A percentile compares a stretch with the other conserved stretches of the same genome.
These are phyloP conservation scores for Paraglomus brasilianum DNA, from an alignment of 192 early-diverging fungal genomes.

Conservation along the genomic window DNA sequence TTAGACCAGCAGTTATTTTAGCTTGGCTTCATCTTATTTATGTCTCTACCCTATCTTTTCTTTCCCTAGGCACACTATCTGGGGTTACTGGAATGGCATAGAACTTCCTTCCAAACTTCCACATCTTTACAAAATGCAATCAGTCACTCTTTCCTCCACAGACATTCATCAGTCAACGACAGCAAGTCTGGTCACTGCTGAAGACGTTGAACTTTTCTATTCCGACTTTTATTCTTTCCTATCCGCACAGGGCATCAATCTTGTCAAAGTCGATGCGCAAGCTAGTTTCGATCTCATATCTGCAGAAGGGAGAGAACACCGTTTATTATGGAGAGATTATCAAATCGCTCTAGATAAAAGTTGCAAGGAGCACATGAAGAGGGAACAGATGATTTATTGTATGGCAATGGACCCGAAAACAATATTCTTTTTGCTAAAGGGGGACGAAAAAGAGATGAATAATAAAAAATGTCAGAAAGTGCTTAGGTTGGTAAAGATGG, in stretches of 20 bases:
- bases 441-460: too few species aligned
- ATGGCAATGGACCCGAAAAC: conserved; percentile 52
- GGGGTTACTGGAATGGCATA: conserved; percentile 61
- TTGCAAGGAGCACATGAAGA: conserved; percentile 41
- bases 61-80: conserved; percentile 37
- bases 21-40: too few species aligned
- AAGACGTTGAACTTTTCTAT: conserved; percentile 42
- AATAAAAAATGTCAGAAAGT: too few species aligned
- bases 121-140: conserved; percentile 33
- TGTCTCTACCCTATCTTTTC: background rate
- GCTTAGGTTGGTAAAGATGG: too few species aligned
- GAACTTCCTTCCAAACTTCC: conserved; percentile 35
- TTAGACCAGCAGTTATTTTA: background rate
- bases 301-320: conserved; percentile 2
- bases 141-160: too few species aligned
- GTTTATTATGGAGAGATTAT: conserved; percentile 40
- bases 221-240: conserved; percentile 53
- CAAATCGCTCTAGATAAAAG: conserved; percentile 42
- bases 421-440: too few species aligned
- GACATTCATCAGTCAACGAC: conserved; percentile 25
- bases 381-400: conserved; percentile 50
- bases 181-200: conserved; percentile 33
- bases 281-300: conserved; percentile 47
- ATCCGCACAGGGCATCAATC: conserved; percentile 41
- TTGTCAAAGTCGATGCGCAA: conserved; percentile 60